Evolutionary conservation across 164 flowering plant species (phyloP).

Genomic region (Taxillus chinensis): DNA sequence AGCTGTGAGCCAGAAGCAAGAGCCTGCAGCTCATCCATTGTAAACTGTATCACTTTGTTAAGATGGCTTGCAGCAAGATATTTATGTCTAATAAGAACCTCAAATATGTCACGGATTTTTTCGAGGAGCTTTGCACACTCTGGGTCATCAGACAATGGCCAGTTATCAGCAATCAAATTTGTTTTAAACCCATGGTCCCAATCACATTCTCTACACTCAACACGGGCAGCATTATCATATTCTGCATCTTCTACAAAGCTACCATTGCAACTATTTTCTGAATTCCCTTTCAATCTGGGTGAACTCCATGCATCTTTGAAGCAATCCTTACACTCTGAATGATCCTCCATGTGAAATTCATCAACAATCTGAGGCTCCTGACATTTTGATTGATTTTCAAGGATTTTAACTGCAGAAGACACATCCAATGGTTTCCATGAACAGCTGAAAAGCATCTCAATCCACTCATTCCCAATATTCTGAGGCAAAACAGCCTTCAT

Average conservation of each 20-base stretch:
- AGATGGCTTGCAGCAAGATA: conserved; percentile 76
- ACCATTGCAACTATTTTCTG: conserved; percentile 23
- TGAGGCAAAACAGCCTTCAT: conserved; percentile 63
- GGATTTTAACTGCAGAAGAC: conserved; percentile 54
- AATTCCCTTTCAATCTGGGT: conserved; percentile 30
- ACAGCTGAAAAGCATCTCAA: conserved; percentile 67
- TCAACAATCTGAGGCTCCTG: conserved; percentile 19
- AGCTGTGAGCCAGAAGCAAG: conserved; percentile 50
- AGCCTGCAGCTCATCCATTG: conserved; percentile 74
- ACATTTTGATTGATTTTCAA: conserved; percentile 34
- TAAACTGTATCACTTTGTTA: conserved; percentile 59
- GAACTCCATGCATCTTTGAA: conserved; percentile 52
- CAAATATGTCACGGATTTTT: conserved; percentile 53
- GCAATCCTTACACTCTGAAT: conserved; percentile 25
- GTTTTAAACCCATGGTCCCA: conserved; percentile 21
- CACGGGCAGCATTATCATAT: conserved; percentile 18
- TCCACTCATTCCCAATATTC: conserved; percentile 61
- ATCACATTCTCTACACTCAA: conserved; percentile 36
- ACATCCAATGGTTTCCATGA: conserved; percentile 83
- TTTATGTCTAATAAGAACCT: conserved; percentile 58
- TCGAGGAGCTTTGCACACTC: conserved; percentile 76
- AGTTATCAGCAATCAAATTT: conserved; percentile 26
- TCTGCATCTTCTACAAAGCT: conserved; percentile 16
- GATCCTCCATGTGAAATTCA: conserved; percentile 18
- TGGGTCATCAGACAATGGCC: conserved; percentile 77